Evolutionary conservation across 2,329 filamentous ascomycete species (phyloP).

Genomic region (Catunica adiposa): DNA sequence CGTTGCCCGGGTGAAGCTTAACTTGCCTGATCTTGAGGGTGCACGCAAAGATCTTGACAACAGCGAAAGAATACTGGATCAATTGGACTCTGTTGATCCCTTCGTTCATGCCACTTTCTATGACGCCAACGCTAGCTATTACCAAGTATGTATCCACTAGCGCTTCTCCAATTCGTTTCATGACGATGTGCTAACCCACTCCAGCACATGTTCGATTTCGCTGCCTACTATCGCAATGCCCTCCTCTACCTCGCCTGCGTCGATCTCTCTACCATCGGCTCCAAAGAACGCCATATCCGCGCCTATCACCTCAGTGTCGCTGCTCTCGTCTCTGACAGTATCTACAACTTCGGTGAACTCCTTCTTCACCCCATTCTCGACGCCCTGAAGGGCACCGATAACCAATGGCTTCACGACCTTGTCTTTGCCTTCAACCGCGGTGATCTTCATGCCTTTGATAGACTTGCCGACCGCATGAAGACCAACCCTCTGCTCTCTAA

Average conservation of each 20-base stretch:
- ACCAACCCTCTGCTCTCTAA: conserved; percentile 64
- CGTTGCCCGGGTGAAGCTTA: conserved; percentile 73
- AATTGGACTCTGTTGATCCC: conserved; percentile 87
- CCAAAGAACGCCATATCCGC: conserved; percentile 59
- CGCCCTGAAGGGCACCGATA: conserved; percentile 50
- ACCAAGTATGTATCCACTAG: conserved; percentile 40
- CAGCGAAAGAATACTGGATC: conserved; percentile 75
- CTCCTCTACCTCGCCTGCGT: conserved; percentile 96
- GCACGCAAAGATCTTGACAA: conserved; percentile 74
- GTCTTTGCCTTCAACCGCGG: conserved; percentile 95
- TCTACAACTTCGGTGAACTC: conserved; percentile 99
- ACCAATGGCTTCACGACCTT: conserved; percentile 85
- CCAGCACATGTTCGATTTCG: conserved; percentile 68
- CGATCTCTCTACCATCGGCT: conserved; percentile 57
- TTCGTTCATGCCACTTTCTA: conserved; percentile 95
- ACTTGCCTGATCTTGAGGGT: conserved; percentile 61
- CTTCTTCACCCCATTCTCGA: conserved; percentile 91
- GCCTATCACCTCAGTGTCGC: conserved; percentile 89
- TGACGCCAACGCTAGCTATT: conserved; percentile 85
- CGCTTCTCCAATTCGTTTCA: neutral
- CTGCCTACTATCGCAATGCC: conserved; percentile 91
- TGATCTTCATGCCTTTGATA: conserved; percentile 74
- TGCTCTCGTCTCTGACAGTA: conserved; percentile 80
- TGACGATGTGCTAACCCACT: neutral
- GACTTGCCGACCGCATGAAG: conserved; percentile 62